A percentile compares a stretch with the other conserved stretches of the same genome.
Evolutionary conservation across 1,284 basidiomycete species (phyloP).

Genomic region (Cystobasidium sp.): DNA sequence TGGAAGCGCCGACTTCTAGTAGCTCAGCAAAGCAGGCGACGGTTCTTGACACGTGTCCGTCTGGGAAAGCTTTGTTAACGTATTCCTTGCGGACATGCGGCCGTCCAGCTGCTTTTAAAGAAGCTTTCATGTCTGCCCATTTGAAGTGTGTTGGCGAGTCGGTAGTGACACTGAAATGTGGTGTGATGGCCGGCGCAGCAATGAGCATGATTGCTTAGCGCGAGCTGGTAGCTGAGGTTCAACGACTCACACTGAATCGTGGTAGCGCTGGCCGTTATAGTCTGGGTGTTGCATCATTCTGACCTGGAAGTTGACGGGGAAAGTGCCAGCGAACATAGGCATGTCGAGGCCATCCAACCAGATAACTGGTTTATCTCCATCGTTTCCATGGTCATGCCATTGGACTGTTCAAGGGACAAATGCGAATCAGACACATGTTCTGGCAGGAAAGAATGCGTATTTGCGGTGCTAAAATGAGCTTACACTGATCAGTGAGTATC

Average conservation of each 20-base stretch:
- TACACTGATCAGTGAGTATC: conserved; percentile 35
- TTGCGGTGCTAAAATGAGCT: no score
- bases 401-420: conserved; percentile 13
- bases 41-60: conserved; percentile 37
- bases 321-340: conserved; percentile 40
- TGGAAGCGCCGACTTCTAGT: conserved; percentile 4
- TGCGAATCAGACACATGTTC: not conserved
- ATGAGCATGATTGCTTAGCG: not conserved
- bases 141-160: conserved; percentile 35
- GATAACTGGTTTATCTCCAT: conserved; percentile 37
- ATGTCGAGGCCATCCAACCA: conserved; percentile 43
- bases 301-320: conserved; percentile 41
- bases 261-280: conserved; percentile 30
- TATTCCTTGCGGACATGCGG: conserved; percentile 37
- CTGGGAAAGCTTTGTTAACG: conserved; percentile 35
- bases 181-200: no score
- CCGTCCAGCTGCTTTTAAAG: conserved; percentile 10
- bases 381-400: conserved; percentile 45
- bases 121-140: conserved; percentile 40
- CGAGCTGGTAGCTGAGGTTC: no score
- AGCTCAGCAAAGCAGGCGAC: conserved; percentile 35
- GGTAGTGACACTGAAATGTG: not conserved
- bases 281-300: conserved; percentile 44
- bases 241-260: conserved; percentile 24
- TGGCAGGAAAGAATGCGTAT: no score